A percentile compares a stretch with the other conserved stretches of the same genome.
Evolutionary conservation across 371 early-diverging fungal genomes (phyloP).

Genomic region (Mortierella sp.): DNA sequence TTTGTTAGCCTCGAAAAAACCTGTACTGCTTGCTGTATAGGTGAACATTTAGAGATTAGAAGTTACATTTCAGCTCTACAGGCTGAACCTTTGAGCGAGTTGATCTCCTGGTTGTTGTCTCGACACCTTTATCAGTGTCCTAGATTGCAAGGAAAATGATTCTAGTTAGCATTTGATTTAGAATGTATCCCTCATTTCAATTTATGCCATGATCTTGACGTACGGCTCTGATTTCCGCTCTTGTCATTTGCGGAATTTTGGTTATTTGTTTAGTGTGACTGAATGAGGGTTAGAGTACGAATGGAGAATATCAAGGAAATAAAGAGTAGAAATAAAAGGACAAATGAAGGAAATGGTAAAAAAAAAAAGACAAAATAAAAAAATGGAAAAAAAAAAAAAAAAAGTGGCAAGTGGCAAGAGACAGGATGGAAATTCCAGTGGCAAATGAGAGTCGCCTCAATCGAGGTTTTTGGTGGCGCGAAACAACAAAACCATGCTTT

Average conservation of each 20-base stretch:
- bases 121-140: slow-evolving; percentile 1
- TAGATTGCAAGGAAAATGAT: not conserved
- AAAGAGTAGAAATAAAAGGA: not conserved
- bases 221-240: slow-evolving; percentile 14
- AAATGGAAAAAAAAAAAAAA: not conserved
- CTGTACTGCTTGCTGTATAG: not conserved
- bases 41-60: not conserved
- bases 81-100: slow-evolving; percentile 13
- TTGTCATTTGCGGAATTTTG: slow-evolving; percentile 15
- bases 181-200: not conserved
- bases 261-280: not conserved
- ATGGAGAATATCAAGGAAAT: not conserved
- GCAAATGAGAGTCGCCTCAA: slow-evolving; percentile 5
- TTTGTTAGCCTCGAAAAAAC: no score
- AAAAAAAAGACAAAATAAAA: not conserved
- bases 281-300: not conserved
- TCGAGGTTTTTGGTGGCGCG: slow-evolving; percentile 28
- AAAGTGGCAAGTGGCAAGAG: not conserved
- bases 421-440: slow-evolving; percentile 1
- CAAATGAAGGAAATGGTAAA: not conserved
- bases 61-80: slow-evolving; percentile 7
- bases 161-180: not conserved
- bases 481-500: not conserved
- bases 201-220: not conserved
- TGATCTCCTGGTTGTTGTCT: slow-evolving; percentile 19